Percentiles rank a stretch among this genome's conserved stretches.
Conservation (phyloP, 176 grass and related monocot genomes). For the Melocanna baccifera region DNA sequence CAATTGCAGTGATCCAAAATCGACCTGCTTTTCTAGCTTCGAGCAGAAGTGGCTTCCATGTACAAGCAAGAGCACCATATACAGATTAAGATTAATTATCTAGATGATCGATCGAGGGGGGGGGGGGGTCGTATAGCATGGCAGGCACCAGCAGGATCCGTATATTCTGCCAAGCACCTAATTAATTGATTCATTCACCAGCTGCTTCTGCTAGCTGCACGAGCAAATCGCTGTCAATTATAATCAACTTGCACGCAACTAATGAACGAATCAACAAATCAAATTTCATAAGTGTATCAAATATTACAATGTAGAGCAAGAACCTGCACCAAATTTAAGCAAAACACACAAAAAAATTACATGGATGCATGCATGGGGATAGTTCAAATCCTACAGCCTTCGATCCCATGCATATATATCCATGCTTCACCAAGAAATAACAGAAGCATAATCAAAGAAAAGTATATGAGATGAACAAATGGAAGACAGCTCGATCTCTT, state of each 20-base stretch:
- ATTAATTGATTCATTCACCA: neutral
- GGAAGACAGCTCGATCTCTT: neutral
- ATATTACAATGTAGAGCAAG: neutral
- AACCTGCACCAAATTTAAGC: neutral
- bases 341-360: neutral
- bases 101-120: neutral
- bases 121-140: neutral
- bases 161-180: too few relatives aligned
- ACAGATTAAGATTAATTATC: neutral
- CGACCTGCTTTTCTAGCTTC: neutral
- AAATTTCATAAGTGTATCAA: neutral
- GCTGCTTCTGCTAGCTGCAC: neutral
- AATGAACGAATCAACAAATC: neutral
- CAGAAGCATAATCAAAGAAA: neutral
- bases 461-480: neutral
- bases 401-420: neutral
- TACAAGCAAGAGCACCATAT: neutral
- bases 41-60: conserved; percentile 20
- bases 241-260: conserved; percentile 31
- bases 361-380: neutral
- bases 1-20: neutral
- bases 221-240: neutral
- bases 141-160: neutral
- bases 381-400: neutral
- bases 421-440: neutral